These are phyloP conservation scores for Phytophthora citrophthora DNA, from an alignment of 352 stramenopile genomes.

Conservation along the genomic window DNA sequence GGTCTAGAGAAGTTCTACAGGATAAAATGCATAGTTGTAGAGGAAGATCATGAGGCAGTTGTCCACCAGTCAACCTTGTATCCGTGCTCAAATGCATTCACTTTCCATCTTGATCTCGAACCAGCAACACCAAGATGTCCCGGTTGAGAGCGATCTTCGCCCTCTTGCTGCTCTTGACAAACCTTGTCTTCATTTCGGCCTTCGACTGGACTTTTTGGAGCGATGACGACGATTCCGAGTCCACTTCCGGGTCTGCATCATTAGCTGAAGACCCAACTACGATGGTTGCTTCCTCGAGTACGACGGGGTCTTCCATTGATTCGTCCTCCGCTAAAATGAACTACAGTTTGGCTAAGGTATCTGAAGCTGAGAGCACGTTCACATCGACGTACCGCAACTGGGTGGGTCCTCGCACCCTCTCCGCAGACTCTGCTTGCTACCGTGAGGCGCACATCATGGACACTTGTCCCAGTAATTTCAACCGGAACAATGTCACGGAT, in stretches of 20 bases:
- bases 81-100: too few relatives aligned
- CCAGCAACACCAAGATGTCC: constrained; percentile 2
- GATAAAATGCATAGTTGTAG: too few relatives aligned
- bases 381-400: constrained; percentile 12
- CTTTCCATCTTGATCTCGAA: too few relatives aligned
- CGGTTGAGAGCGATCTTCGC: constrained; percentile 20
- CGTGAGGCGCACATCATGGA: constrained; percentile 36
- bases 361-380: neutral
- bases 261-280: too few relatives aligned
- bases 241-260: too few relatives aligned
- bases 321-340: neutral
- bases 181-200: constrained; percentile 18
- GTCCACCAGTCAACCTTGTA: too few relatives aligned
- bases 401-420: constrained; percentile 13
- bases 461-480: constrained; percentile 10
- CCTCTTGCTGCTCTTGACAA: constrained; percentile 21
- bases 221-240: constrained; percentile 10
- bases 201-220: constrained; percentile 36
- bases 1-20: too few relatives aligned
- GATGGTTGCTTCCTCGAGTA: too few relatives aligned
- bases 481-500: constrained; percentile 20
- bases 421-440: constrained; percentile 36
- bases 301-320: neutral
- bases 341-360: neutral
- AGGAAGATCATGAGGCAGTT: too few relatives aligned